Evolutionary conservation across 164 flowering plant species (phyloP).

Genomic region (Berberis thunbergii): DNA sequence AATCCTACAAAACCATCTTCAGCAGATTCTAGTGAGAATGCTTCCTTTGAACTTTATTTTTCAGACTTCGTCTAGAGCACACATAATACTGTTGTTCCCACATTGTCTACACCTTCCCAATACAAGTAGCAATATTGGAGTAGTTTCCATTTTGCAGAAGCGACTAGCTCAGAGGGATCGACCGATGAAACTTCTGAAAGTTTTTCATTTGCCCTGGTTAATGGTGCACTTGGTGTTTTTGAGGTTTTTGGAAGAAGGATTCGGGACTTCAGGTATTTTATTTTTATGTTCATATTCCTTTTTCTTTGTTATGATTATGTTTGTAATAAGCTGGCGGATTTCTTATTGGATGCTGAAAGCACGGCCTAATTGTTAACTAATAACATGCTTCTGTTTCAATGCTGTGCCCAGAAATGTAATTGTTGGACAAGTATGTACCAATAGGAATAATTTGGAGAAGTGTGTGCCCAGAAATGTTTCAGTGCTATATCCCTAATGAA

Average conservation of each 20-base stretch:
- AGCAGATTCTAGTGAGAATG: constrained; percentile 63
- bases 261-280: constrained; percentile 77
- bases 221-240: constrained; percentile 99
- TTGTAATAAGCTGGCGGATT: background rate
- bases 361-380: too few species aligned
- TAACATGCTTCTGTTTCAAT: too few species aligned
- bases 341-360: background rate
- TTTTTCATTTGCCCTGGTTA: constrained; percentile 94
- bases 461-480: too few species aligned
- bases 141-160: constrained; percentile 30
- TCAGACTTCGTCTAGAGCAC: background rate
- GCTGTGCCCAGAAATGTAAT: too few species aligned
- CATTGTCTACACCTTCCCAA: too few species aligned
- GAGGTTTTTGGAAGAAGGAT: constrained; percentile 98
- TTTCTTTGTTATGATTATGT: background rate
- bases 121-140: too few species aligned
- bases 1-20: constrained; percentile 33
- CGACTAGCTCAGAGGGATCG: constrained; percentile 49
- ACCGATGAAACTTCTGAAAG: constrained; percentile 83
- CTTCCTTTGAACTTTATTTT: background rate
- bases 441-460: too few species aligned
- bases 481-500: too few species aligned
- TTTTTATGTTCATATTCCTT: background rate
- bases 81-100: too few species aligned
- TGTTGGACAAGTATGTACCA: too few species aligned